Conservation (phyloP, 345 rosid genomes). For the Hirschfeldia incana region DNA sequence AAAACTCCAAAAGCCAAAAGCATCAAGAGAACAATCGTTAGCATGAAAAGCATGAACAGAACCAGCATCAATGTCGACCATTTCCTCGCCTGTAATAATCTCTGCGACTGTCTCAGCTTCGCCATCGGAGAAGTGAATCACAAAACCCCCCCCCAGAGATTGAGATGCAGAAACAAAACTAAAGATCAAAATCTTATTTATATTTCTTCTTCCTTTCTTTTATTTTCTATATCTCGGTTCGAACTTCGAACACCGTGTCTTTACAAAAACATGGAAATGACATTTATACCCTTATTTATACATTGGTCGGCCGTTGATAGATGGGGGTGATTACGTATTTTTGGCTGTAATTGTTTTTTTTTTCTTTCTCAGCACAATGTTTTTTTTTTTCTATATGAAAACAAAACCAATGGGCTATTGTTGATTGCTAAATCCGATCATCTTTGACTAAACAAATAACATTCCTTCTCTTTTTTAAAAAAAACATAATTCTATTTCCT, state of each 20-base stretch:
- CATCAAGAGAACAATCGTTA: conserved; percentile 66
- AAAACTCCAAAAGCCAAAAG: conserved; percentile 72
- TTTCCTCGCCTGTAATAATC: conserved; percentile 50
- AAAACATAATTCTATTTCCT: not conserved
- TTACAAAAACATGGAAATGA: not conserved
- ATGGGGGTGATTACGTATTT: conserved; percentile 16
- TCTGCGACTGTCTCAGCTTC: conserved; percentile 64
- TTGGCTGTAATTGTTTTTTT: not conserved
- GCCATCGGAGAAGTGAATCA: conserved; percentile 47
- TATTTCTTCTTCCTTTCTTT: not conserved
- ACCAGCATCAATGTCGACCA: conserved; percentile 59
- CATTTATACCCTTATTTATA: not conserved
- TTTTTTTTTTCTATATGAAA: not conserved
- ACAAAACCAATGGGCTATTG: conserved; percentile 23
- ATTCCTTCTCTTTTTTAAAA: not conserved
- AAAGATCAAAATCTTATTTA: conserved; percentile 8
- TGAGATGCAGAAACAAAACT: conserved; percentile 6
- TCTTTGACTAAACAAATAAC: conserved; percentile 17
- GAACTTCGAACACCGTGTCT: conserved; percentile 6
- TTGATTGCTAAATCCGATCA: not conserved
- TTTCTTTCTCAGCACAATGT: conserved; percentile 19
- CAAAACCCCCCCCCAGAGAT: conserved; percentile 25
- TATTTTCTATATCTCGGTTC: not conserved
- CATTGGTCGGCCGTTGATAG: not conserved
- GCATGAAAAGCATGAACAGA: conserved; percentile 59